Evolutionary conservation across 2,329 filamentous ascomycete species (phyloP), one percentile per base, ranked within the genome.

Genomic region (Tolypocladium guangdongense): DNA sequence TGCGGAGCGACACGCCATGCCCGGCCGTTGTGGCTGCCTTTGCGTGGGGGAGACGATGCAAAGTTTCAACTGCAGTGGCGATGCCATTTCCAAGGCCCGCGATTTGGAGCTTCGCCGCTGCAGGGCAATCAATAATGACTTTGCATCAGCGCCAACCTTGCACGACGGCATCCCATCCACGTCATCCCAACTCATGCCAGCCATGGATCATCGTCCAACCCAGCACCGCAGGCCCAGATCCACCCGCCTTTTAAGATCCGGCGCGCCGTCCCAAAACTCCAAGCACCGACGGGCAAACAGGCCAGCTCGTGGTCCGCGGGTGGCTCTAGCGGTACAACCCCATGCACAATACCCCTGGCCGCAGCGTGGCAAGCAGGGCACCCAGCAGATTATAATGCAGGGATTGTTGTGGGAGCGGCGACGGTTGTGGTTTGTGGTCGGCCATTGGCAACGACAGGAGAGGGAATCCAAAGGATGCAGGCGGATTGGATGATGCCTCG

Each of bases 171-270:
- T 14, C 11, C 7, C 22, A 16, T 16, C 30, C 41, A 45, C 3
- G 24, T 27, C 43, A 32, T 32, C 8, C 18, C 43, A 32, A n/a
- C 43, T 32, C 27, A 30, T 11, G 24, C 24, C 41, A 30, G 41
- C 41, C 24, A 45, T 30, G 16, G 14, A 45, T n/a, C 16, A n/a
- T 30, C 22, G 24, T 32, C 16, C 22, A 14, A 20, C 10, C 14
- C 16, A 50, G 27, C 35, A 37, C 24, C 27, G 22, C 47, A 10
- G 14, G 11, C 38, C 53, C 56, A 54, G 52, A 56, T 55, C 50
- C 55, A 53, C 50, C 52, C 46, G 52, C 51, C 49, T 30, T 48
- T 49, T 49, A 32, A 52, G 51, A 52, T 53, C 52, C 52, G 52
- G 36, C 47, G 33, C 27, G 52, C 46, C 52, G 52, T 49, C 46